A percentile compares a stretch with the other conserved stretches of the same genome.
phyloP scores from a whole-genome alignment of 345 rosid species.

The Pistacia integerrima region DNA sequence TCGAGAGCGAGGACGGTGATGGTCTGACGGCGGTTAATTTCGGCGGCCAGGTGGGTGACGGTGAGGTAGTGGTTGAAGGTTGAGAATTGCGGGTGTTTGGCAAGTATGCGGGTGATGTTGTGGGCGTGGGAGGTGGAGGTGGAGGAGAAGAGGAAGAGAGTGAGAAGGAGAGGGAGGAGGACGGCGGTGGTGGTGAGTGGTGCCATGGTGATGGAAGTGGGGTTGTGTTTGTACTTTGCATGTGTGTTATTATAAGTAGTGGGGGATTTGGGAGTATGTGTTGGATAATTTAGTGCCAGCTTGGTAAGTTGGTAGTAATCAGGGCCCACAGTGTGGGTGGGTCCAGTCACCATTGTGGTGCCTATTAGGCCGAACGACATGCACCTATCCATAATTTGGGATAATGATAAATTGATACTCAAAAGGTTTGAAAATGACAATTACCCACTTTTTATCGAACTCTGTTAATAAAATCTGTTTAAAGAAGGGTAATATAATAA shows the following conservation, averaged over 20 bases:
- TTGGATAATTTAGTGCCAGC: constrained; percentile 40
- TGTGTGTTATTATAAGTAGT: constrained; percentile 22
- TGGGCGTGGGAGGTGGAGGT: constrained; percentile 50
- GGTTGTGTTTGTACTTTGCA: background rate
- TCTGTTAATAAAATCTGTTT: no score
- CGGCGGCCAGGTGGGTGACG: constrained; percentile 76
- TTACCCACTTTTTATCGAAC: no score
- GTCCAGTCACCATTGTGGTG: constrained; percentile 2
- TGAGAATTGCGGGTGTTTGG: constrained; percentile 75
- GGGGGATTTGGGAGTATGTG: constrained; percentile 4
- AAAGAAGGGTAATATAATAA: no score
- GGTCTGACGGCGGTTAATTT: constrained; percentile 81
- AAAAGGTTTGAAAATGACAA: no score
- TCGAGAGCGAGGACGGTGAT: constrained; percentile 88
- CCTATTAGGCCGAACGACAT: no score
- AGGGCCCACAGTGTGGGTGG: constrained; percentile 32
- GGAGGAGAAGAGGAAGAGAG: constrained; percentile 27
- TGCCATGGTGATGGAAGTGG: constrained; percentile 25
- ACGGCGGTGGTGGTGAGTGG: constrained; percentile 24
- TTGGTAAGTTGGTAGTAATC: constrained; percentile 23
- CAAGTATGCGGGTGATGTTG: constrained; percentile 81
- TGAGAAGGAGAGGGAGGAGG: constrained; percentile 21
- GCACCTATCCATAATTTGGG: no score
- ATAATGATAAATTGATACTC: no score
- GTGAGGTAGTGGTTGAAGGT: constrained; percentile 96